phyloP scores from a whole-genome alignment of 2,329 filamentous ascomycete genomes.

The Canariomyces notabilis region DNA sequence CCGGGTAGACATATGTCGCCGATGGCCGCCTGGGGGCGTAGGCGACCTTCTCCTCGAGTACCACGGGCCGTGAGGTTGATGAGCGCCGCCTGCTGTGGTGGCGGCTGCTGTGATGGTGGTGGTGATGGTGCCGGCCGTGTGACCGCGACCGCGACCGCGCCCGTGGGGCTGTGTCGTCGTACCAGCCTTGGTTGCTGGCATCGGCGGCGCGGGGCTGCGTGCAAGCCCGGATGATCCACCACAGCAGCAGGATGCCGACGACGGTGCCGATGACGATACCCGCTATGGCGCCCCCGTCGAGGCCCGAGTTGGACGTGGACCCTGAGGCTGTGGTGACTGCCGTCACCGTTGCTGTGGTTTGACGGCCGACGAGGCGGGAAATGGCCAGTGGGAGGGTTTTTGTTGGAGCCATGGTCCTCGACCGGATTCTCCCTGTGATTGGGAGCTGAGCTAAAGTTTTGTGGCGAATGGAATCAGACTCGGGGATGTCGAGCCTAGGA shows the following conservation, averaged over 20 bases:
- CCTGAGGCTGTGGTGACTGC: slow-evolving; percentile 4
- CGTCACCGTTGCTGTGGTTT: slow-evolving; percentile 18
- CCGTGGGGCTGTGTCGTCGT: slow-evolving; percentile 18
- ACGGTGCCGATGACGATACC: slow-evolving; percentile 25
- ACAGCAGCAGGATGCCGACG: slow-evolving; percentile 21
- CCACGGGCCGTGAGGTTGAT: slow-evolving; percentile 15
- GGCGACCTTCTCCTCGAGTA: slow-evolving; percentile 16
- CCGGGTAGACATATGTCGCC: slow-evolving; percentile 17
- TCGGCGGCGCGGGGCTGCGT: slow-evolving; percentile 6
- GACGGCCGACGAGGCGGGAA: slow-evolving; percentile 9
- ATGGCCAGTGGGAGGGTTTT: slow-evolving; percentile 9
- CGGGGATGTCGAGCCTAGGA: no score
- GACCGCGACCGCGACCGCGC: slow-evolving; percentile 7
- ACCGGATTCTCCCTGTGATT: neutral
- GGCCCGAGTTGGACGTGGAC: slow-evolving; percentile 1
- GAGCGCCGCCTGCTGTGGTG: slow-evolving; percentile 13
- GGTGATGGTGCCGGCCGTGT: slow-evolving; percentile 1
- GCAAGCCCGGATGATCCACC: slow-evolving; percentile 18
- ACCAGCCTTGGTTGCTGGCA: slow-evolving; percentile 19
- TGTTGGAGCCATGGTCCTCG: slow-evolving; percentile 6
- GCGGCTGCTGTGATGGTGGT: slow-evolving; percentile 1
- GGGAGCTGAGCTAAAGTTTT: neutral
- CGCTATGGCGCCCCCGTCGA: slow-evolving; percentile 20
- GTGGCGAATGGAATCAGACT: no score
- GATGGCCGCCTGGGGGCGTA: slow-evolving; percentile 11